A percentile compares a stretch with the other conserved stretches of the same genome.
Conservation (phyloP, 805 yeast species). For the Jamesozyma gamospora region DNA sequence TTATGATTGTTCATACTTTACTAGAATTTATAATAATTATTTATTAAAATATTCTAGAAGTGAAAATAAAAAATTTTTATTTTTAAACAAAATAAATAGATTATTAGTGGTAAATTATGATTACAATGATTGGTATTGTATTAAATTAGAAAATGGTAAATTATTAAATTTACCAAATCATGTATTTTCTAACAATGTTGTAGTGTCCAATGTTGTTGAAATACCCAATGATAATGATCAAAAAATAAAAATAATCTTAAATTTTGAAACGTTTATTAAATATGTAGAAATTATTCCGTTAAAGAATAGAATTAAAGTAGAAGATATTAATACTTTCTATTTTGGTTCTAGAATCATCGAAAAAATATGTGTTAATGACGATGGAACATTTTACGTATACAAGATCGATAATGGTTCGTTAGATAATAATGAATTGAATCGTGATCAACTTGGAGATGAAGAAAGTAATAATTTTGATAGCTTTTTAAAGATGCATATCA, state of each 20-base stretch:
- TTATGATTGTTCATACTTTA: conserved; percentile 13
- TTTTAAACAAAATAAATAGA: conserved; percentile 17
- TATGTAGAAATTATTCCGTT: conserved; percentile 11
- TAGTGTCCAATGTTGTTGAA: conserved; percentile 10
- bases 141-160: conserved; percentile 23
- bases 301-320: conserved; percentile 9
- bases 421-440: neutral
- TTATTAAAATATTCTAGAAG: conserved; percentile 20
- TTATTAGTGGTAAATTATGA: conserved; percentile 18
- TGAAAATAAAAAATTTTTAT: conserved; percentile 14
- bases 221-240: neutral
- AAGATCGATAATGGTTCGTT: neutral
- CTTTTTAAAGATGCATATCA: conserved; percentile 1
- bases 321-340: conserved; percentile 2
- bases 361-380: conserved; percentile 4
- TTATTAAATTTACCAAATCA: conserved; percentile 11
- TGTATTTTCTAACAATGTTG: conserved; percentile 6
- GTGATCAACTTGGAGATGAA: neutral
- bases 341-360: conserved; percentile 3
- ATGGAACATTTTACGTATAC: conserved; percentile 6
- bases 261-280: conserved; percentile 11
- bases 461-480: neutral
- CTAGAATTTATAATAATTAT: conserved; percentile 16
- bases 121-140: conserved; percentile 19
- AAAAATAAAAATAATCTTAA: conserved; percentile 7